These are phyloP conservation scores for Monarda citriodora DNA, from an alignment of 305 asterid species.

Conservation along the genomic window DNA sequence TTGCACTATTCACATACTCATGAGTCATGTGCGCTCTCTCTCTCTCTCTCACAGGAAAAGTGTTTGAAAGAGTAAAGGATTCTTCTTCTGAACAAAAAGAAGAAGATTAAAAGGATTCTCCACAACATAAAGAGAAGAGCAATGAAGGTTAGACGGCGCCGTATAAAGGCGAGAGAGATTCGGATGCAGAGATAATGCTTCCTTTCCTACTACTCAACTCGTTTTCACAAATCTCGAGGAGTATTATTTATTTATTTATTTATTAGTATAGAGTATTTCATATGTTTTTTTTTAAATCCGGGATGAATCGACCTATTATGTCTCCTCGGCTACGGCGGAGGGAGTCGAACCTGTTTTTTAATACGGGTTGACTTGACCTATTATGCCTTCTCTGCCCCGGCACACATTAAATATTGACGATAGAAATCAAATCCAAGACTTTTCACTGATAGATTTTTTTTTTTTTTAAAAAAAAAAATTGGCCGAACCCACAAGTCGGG, in stretches of 20 bases:
- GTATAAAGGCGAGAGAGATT: neutral
- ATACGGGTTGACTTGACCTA: too few species aligned
- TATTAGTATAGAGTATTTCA: neutral
- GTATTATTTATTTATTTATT: neutral
- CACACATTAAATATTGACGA: too few species aligned
- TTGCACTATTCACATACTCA: neutral
- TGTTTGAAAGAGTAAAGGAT: neutral
- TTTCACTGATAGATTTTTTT: too few species aligned
- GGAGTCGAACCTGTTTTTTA: too few species aligned
- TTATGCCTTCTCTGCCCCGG: too few species aligned
- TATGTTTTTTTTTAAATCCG: too few species aligned
- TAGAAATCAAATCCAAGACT: too few species aligned
- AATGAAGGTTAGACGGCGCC: neutral
- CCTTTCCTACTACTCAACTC: neutral
- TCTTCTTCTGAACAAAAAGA: neutral
- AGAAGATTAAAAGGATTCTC: neutral
- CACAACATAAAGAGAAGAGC: too few species aligned
- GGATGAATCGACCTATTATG: too few species aligned
- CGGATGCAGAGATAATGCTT: slow-evolving; percentile 13
- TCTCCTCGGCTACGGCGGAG: too few species aligned
- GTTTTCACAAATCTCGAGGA: slow-evolving; percentile 17
- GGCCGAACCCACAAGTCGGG: too few species aligned
- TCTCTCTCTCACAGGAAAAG: neutral
- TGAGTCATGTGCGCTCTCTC: neutral
- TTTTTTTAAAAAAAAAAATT: too few species aligned